Evolutionary conservation across 805 yeast species (phyloP), one percentile per base, ranked within the genome.

Genomic region (Komagataella pastoris): DNA sequence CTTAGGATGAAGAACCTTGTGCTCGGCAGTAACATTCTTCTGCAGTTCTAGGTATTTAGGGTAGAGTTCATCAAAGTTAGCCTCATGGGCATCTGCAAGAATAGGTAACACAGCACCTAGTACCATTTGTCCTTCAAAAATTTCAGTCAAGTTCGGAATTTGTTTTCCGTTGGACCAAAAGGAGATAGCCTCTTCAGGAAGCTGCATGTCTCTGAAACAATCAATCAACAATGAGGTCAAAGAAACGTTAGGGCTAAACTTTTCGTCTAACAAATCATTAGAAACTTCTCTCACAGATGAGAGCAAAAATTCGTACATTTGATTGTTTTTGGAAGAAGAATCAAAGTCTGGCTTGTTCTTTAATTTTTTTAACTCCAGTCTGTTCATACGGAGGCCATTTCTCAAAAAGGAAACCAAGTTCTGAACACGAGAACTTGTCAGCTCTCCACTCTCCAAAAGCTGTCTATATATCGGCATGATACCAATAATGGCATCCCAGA

Each of bases 41-140:
- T 67, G 66, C 4, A 55, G 19, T 8, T 60, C 63, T 14, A 77
- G 75, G 61, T 74, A 85, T 56, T 85, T 70, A 24, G 69, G 63
- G 62, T 79, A 73, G 51, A 84, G 70, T 58, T 84, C 88, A 44
- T 76, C 78, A 59, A 81, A 84, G 51, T 71, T 61, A 54, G 75
- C 76, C 51, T 83, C 76, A 50, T 85, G 82, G 50, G 75, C 72
- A 52, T 79, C 79, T 57, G 73, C 80, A 50, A 87, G 74, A 17
- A 83, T 72, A 19, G 88, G 89, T 61, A 85, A 72, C 24, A 85
- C 74, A 7, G 79, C 77, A 48, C 88, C 84, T 58, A 85, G 79
- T 24, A 83, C 83, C 55, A 78, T 75, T 60, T 84, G 85, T 47
- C 76, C 73, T 53, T 84, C 71, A 64, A 79, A 84, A 17, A 75